Conservation (phyloP, 202 grass and related monocot genomes). For the Digitaria exilis region DNA sequence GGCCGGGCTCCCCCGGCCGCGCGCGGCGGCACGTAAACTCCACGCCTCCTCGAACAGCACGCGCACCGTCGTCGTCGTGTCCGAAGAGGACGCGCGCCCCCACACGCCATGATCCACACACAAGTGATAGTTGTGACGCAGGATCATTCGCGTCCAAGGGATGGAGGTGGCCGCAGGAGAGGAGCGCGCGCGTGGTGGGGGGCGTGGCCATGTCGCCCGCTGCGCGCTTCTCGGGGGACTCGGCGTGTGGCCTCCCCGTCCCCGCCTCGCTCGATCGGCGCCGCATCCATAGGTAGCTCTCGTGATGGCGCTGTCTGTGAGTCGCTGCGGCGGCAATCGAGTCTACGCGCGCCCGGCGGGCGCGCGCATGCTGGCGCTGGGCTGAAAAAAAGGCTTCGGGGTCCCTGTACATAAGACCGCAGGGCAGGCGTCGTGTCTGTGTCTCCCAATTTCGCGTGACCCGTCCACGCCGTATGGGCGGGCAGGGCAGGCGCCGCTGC, state of each 20-base stretch:
- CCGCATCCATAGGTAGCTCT: neutral
- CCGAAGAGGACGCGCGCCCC: neutral
- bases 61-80: neutral
- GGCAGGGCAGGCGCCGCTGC: too few species aligned
- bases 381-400: neutral
- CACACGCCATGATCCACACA: neutral
- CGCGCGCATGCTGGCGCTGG: neutral
- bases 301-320: neutral
- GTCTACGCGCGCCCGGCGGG: neutral
- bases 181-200: neutral
- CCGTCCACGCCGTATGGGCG: neutral
- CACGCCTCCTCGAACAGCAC: neutral
- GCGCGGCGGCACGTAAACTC: constrained; percentile 35
- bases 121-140: neutral
- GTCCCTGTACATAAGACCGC: neutral
- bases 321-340: neutral
- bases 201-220: neutral
- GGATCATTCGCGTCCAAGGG: neutral
- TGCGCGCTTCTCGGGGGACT: neutral
- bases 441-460: neutral
- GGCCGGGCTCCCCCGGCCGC: neutral
- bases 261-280: neutral
- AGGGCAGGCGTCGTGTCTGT: neutral
- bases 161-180: neutral
- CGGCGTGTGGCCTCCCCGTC: neutral